Percentiles rank a stretch among this genome's conserved stretches.
Conservation (phyloP, 192 early-diverging fungal species). For the Borealophlyctis nickersoniae region DNA sequence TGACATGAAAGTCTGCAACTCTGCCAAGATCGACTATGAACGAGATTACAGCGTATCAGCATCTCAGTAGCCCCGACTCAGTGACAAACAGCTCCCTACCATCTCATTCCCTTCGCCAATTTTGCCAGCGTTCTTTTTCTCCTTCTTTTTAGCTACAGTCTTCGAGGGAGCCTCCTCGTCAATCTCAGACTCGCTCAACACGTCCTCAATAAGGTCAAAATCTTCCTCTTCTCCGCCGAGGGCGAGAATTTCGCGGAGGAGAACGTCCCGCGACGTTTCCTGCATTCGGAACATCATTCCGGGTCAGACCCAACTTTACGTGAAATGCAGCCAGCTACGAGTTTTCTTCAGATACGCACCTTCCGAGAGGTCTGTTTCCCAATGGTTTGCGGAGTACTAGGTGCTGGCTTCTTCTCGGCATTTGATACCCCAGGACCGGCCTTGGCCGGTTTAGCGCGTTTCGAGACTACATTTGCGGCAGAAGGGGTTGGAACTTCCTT, state of each 20-base stretch:
- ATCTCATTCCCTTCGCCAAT: constrained; percentile 16
- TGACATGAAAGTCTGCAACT: constrained; percentile 35
- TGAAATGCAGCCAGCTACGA: no score
- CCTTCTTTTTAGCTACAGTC: constrained; percentile 30
- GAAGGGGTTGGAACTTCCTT: no score
- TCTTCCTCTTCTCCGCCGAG: constrained; percentile 62
- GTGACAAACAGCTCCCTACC: neutral
- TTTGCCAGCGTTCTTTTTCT: constrained; percentile 14
- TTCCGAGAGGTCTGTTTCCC: no score
- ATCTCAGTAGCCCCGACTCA: neutral
- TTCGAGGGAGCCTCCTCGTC: constrained; percentile 13
- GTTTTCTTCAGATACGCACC: no score
- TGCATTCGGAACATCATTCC: no score
- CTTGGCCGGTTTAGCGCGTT: no score
- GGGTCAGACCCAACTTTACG: no score
- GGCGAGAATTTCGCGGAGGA: constrained; percentile 62
- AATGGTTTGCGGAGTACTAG: no score
- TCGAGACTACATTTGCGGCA: no score
- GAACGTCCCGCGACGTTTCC: constrained; percentile 14
- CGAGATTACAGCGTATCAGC: constrained; percentile 10
- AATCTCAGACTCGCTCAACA: constrained; percentile 45
- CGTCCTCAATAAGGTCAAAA: constrained; percentile 54
- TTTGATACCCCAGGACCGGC: no score
- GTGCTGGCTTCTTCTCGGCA: no score
- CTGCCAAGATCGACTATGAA: constrained; percentile 34